Conservation (phyloP, 495 filamentous ascomycete species). For the Talaromyces wortmannii region DNA sequence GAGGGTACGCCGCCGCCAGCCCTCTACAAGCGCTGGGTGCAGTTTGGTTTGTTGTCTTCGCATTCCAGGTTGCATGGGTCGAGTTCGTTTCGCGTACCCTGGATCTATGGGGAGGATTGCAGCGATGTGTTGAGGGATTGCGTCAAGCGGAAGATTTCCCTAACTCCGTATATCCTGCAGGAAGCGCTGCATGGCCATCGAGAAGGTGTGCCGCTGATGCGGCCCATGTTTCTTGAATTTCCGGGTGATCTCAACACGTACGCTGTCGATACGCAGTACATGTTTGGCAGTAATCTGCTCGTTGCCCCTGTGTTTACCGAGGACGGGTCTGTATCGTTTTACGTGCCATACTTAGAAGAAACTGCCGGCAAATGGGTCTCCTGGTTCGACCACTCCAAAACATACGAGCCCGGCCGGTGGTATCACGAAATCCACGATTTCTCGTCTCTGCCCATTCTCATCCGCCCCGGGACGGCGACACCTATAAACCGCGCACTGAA, state of each 20-base stretch:
- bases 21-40: slow-evolving; percentile 73
- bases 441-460: slow-evolving; percentile 30
- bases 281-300: slow-evolving; percentile 53
- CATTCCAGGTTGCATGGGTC: slow-evolving; percentile 62
- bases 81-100: slow-evolving; percentile 64
- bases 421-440: slow-evolving; percentile 38
- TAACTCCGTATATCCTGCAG: slow-evolving; percentile 56
- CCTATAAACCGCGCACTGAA: slow-evolving; percentile 24
- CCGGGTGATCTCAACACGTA: slow-evolving; percentile 55
- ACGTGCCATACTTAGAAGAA: slow-evolving; percentile 41
- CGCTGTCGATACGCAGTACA: slow-evolving; percentile 60
- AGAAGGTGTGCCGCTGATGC: slow-evolving; percentile 46
- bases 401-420: slow-evolving; percentile 31
- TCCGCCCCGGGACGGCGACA: slow-evolving; percentile 31
- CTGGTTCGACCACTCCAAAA: slow-evolving; percentile 35
- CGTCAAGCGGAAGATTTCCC: slow-evolving; percentile 52
- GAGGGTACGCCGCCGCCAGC: slow-evolving; percentile 60
- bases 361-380: slow-evolving; percentile 44
- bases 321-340: slow-evolving; percentile 52
- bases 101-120: slow-evolving; percentile 62
- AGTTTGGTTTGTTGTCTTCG: slow-evolving; percentile 61
- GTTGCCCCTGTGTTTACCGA: slow-evolving; percentile 58
- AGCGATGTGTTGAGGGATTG: slow-evolving; percentile 49
- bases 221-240: slow-evolving; percentile 60
- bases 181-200: slow-evolving; percentile 41